Evolutionary conservation across 2,329 filamentous ascomycete genomes (phyloP).

Genomic region (Epichloe uncinata): DNA sequence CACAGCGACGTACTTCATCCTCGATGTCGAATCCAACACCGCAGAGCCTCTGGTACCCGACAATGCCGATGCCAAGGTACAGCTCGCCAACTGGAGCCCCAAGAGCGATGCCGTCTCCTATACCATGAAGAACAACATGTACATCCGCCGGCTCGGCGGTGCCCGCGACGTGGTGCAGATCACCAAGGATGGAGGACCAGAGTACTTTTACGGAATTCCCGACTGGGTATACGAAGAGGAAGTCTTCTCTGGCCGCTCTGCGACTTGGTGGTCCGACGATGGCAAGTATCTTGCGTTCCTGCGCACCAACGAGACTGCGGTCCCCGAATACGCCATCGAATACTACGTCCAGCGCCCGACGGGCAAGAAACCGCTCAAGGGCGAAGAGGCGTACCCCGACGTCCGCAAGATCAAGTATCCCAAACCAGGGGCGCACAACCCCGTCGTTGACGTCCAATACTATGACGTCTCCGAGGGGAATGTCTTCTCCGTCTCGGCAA

Average conservation of each 20-base stretch:
- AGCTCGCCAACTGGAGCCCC: conserved; percentile 84
- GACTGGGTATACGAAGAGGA: conserved; percentile 88
- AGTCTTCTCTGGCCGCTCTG: conserved; percentile 57
- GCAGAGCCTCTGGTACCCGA: conserved; percentile 65
- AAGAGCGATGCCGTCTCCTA: conserved; percentile 79
- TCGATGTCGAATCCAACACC: conserved; percentile 71
- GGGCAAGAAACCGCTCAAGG: conserved; percentile 48
- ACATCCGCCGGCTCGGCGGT: conserved; percentile 47
- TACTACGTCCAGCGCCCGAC: conserved; percentile 86
- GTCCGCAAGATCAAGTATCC: conserved; percentile 91
- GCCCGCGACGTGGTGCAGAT: conserved; percentile 53
- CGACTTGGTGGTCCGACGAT: conserved; percentile 91
- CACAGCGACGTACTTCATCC: conserved; percentile 78
- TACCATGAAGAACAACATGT: conserved; percentile 83
- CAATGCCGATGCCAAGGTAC: conserved; percentile 51
- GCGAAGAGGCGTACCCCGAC: conserved; percentile 83
- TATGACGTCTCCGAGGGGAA: conserved; percentile 71
- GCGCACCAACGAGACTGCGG: conserved; percentile 82
- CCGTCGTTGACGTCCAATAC: conserved; percentile 74
- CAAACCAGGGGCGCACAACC: conserved; percentile 88
- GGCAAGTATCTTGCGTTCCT: conserved; percentile 85
- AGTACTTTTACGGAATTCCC: conserved; percentile 90
- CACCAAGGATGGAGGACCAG: conserved; percentile 72
- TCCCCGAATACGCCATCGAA: conserved; percentile 84
- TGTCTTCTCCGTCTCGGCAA: conserved; percentile 65